Conservation (phyloP, 176 grass and related monocot species). For the Phoenix dactylifera region DNA sequence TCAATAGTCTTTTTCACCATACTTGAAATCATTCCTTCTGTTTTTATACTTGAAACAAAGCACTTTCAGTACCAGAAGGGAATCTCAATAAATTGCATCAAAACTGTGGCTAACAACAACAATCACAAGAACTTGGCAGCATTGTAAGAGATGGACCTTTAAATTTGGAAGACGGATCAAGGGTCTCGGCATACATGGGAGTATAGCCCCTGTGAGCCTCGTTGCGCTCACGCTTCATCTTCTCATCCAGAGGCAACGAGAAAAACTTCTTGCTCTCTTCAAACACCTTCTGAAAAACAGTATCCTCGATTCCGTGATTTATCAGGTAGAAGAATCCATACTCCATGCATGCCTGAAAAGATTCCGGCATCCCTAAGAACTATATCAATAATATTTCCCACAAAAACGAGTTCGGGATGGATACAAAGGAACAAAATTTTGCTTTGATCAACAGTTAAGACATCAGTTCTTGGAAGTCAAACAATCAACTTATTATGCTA, state of each 20-base stretch:
- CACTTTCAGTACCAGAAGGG: too few relatives aligned
- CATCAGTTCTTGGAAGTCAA: too few relatives aligned
- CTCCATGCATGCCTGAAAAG: slow-evolving; percentile 60
- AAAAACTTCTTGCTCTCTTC: slow-evolving; percentile 62
- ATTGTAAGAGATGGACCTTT: slow-evolving; percentile 18
- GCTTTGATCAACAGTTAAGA: too few relatives aligned
- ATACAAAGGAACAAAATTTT: too few relatives aligned
- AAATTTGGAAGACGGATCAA: slow-evolving; percentile 48
- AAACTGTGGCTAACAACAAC: too few relatives aligned
- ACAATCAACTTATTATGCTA: too few relatives aligned
- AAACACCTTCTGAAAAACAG: slow-evolving; percentile 30
- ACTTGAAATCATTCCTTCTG: too few relatives aligned
- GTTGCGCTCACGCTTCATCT: slow-evolving; percentile 45
- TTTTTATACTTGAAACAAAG: too few relatives aligned
- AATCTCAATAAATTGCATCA: too few relatives aligned
- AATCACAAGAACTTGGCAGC: too few relatives aligned
- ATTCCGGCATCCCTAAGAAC: neutral
- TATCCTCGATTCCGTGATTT: slow-evolving; percentile 50
- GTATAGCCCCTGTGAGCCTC: slow-evolving; percentile 57
- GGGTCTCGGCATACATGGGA: slow-evolving; percentile 51
- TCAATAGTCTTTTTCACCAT: too few relatives aligned
- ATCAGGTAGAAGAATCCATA: slow-evolving; percentile 82
- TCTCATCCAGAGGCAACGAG: slow-evolving; percentile 43
- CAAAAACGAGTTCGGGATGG: neutral
- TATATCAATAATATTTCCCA: neutral